A percentile compares a stretch with the other conserved stretches of the same genome.
These are phyloP conservation scores for Phytophthora pseudosyringae DNA, from an alignment of 352 stramenopile genomes.

Conservation along the genomic window DNA sequence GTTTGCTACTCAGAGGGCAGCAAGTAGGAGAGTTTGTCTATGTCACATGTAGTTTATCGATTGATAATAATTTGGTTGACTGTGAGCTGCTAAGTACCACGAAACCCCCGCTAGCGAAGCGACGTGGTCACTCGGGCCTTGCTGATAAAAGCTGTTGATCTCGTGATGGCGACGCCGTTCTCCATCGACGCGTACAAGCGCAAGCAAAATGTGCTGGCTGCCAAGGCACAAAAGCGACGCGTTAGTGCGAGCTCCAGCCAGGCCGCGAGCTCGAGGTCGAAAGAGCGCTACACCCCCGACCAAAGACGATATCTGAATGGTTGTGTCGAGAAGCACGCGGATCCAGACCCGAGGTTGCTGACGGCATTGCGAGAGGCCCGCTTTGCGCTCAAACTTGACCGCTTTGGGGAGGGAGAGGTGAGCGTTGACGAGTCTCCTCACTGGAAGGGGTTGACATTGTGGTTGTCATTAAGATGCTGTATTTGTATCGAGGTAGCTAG, in stretches of 20 bases:
- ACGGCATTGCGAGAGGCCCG: slow-evolving; percentile 39
- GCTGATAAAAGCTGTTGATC: background rate
- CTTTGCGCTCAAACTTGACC: slow-evolving; percentile 60
- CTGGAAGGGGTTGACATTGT: background rate
- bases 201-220: slow-evolving; percentile 57
- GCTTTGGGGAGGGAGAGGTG: slow-evolving; percentile 61
- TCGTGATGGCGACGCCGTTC: slow-evolving; percentile 39
- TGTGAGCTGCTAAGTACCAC: too few relatives aligned
- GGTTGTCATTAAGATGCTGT: background rate
- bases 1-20: background rate
- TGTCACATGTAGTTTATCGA: too few relatives aligned
- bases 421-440: background rate
- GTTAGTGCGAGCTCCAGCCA: background rate
- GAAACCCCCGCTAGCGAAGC: slow-evolving; percentile 14
- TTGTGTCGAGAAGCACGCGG: slow-evolving; percentile 58
- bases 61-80: background rate
- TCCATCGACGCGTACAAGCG: slow-evolving; percentile 71
- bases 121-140: slow-evolving; percentile 3
- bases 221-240: slow-evolving; percentile 16
- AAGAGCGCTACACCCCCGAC: slow-evolving; percentile 38
- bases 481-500: slow-evolving; percentile 38
- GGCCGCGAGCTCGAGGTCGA: slow-evolving; percentile 5
- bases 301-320: slow-evolving; percentile 66
- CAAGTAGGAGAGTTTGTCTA: background rate
- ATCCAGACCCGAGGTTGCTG: slow-evolving; percentile 59